phyloP scores from a whole-genome alignment of 495 filamentous ascomycete species.

The Articulospora tetracladia region DNA sequence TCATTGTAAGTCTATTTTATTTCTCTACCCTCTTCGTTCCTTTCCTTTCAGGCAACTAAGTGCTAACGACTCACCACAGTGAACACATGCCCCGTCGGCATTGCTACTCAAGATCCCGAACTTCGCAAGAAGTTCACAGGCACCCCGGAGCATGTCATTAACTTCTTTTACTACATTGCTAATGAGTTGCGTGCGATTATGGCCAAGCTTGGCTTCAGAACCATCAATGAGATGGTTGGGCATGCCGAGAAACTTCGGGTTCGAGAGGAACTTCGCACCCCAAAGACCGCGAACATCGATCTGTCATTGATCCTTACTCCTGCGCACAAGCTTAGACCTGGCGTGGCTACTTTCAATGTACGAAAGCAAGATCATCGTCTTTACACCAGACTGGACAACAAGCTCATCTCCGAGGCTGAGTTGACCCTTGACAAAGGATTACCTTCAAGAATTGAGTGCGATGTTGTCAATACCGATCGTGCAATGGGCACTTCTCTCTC shows the following conservation, averaged over 20 bases:
- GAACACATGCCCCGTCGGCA: constrained; percentile 95
- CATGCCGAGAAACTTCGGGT: constrained; percentile 84
- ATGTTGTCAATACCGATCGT: constrained; percentile 98
- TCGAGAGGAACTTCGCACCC: constrained; percentile 81
- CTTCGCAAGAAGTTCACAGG: constrained; percentile 93
- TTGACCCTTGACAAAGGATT: constrained; percentile 94
- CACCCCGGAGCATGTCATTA: constrained; percentile 96
- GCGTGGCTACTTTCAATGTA: constrained; percentile 97
- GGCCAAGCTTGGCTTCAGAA: constrained; percentile 92
- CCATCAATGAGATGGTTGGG: constrained; percentile 98
- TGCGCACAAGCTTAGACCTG: constrained; percentile 91
- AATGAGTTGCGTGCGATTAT: constrained; percentile 99
- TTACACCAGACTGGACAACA: constrained; percentile 95
- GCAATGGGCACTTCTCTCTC: constrained; percentile 92
- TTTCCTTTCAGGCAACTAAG: too few relatives aligned
- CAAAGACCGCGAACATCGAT: constrained; percentile 92
- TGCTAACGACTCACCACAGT: too few relatives aligned
- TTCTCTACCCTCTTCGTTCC: background rate
- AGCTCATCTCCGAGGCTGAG: constrained; percentile 96
- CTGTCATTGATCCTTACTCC: constrained; percentile 94
- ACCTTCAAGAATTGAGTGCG: constrained; percentile 92
- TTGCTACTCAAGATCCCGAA: constrained; percentile 94
- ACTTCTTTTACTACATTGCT: constrained; percentile 99
- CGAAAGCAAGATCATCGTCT: constrained; percentile 96
- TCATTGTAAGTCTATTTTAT: background rate